phyloP scores from a whole-genome alignment of 495 filamentous ascomycete species.

The Xylaria scruposa region DNA sequence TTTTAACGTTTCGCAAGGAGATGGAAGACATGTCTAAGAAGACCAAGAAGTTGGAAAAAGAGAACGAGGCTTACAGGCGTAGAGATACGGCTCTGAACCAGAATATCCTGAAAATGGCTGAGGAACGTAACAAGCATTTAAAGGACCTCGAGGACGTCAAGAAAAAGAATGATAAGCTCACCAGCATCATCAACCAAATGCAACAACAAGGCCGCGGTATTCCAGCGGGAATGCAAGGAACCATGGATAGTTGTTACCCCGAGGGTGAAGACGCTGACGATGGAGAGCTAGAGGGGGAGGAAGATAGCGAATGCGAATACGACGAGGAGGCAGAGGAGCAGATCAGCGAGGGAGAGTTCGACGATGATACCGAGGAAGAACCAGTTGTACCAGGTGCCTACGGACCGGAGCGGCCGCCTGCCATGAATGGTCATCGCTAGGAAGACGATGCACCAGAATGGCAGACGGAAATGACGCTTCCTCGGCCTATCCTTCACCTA shows the following conservation, averaged over 20 bases:
- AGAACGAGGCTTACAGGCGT: conserved; percentile 87
- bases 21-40: conserved; percentile 99
- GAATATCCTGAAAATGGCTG: conserved; percentile 98
- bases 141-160: conserved; percentile 80
- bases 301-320: conserved; percentile 65
- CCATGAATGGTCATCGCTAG: conserved; percentile 48
- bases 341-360: conserved; percentile 50
- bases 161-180: conserved; percentile 91
- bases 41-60: conserved; percentile 95
- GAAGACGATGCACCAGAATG: conserved; percentile 32
- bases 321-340: conserved; percentile 57
- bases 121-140: conserved; percentile 84
- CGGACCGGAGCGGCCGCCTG: conserved; percentile 45
- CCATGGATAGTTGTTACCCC: conserved; percentile 59
- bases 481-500: conserved; percentile 22
- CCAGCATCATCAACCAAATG: conserved; percentile 92
- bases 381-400: conserved; percentile 40
- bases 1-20: conserved; percentile 96
- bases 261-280: conserved; percentile 61
- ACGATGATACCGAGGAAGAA: conserved; percentile 48
- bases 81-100: conserved; percentile 93
- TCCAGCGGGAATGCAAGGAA: conserved; percentile 62
- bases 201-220: conserved; percentile 84
- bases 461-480: conserved; percentile 26
- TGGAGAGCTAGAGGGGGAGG: conserved; percentile 78